These are phyloP conservation scores for Turnera subulata DNA, from an alignment of 345 rosid genomes.

Conservation along the genomic window DNA sequence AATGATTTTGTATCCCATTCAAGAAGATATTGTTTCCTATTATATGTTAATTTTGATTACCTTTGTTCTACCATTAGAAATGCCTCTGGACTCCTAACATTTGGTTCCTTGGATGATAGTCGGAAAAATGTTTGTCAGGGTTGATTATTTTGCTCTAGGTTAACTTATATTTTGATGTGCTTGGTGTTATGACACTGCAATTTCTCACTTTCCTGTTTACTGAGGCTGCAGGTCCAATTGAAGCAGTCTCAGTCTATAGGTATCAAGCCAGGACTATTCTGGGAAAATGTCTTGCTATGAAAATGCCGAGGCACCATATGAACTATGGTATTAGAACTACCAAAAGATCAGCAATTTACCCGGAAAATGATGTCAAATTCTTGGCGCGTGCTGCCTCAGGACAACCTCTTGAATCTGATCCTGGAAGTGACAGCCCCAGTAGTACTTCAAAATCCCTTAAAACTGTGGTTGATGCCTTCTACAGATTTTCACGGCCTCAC, in stretches of 20 bases:
- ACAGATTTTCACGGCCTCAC: constrained; percentile 92
- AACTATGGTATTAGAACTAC: constrained; percentile 13
- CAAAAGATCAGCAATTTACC: constrained; percentile 18
- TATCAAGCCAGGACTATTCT: constrained; percentile 31
- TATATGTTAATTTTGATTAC: too few relatives aligned
- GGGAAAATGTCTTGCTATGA: constrained; percentile 11
- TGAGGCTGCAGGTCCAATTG: constrained; percentile 22
- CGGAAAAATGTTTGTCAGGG: not conserved
- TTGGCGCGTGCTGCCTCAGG: constrained; percentile 52
- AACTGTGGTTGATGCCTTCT: constrained; percentile 62
- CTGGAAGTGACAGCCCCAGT: constrained; percentile 44
- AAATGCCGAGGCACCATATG: constrained; percentile 33
- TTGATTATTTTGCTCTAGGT: not conserved
- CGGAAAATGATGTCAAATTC: constrained; percentile 27
- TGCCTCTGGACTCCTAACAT: too few relatives aligned
- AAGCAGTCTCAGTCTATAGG: constrained; percentile 29
- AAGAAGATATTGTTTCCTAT: too few relatives aligned
- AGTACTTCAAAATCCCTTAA: constrained; percentile 29
- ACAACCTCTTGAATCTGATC: constrained; percentile 50
- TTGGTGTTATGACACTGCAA: not conserved
- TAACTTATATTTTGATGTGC: not conserved
- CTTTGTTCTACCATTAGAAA: too few relatives aligned
- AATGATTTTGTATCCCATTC: too few relatives aligned
- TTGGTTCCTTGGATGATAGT: too few relatives aligned
- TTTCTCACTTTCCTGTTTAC: not conserved